Evolutionary conservation across 169 alveolate species (phyloP).

Genomic region (Sarcocystis neurona): DNA sequence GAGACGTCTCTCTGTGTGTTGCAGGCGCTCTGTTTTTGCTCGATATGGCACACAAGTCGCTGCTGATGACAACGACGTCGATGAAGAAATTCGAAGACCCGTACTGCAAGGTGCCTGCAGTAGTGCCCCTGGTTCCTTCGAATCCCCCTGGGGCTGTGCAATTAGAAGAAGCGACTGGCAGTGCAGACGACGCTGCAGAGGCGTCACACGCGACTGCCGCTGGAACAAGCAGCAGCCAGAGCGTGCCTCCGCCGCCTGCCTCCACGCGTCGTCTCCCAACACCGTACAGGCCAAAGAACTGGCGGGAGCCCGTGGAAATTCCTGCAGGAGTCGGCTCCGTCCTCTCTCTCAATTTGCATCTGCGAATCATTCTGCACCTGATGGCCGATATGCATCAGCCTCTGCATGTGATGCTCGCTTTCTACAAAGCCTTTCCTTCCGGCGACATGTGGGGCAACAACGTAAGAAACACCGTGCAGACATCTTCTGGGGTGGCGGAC

Average conservation of each 20-base stretch:
- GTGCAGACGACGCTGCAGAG: neutral
- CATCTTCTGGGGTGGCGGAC: no score
- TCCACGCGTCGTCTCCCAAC: no score
- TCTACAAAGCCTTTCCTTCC: neutral
- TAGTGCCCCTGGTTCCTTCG: no score
- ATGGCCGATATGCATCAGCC: conserved; percentile 25
- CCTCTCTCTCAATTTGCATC: neutral
- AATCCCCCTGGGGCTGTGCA: neutral
- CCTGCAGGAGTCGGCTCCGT: neutral
- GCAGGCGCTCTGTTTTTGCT: conserved; percentile 9
- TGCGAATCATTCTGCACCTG: conserved; percentile 15
- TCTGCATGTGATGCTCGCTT: neutral
- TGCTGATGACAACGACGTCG: neutral
- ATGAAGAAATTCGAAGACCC: conserved; percentile 8
- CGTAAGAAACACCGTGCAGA: neutral
- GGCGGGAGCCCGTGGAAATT: neutral
- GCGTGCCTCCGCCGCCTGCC: no score
- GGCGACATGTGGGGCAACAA: conserved; percentile 3
- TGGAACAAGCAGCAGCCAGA: no score
- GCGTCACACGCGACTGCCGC: no score
- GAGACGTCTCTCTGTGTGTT: neutral
- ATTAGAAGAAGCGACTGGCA: neutral
- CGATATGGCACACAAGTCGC: neutral
- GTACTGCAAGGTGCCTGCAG: neutral
- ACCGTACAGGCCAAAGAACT: no score